Percentiles rank a stretch among this genome's conserved stretches.
Evolutionary conservation across 306 rosid species (phyloP).

Genomic region (Myrica gale): DNA sequence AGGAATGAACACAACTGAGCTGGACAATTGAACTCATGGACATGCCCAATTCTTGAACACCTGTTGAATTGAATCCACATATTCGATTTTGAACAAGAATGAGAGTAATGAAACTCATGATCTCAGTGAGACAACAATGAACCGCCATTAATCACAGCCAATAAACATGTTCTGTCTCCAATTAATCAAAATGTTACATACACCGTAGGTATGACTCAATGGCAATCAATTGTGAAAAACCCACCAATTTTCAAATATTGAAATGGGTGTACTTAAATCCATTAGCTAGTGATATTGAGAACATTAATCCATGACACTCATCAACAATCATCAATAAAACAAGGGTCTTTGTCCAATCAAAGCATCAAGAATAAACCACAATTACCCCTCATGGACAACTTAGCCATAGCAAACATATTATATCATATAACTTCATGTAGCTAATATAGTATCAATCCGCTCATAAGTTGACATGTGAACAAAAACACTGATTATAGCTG

Average conservation of each 20-base stretch:
- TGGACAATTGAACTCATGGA: neutral
- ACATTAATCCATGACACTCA: too few species aligned
- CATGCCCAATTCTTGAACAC: neutral
- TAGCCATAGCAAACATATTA: neutral
- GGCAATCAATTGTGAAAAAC: neutral
- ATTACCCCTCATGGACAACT: slow-evolving; percentile 6
- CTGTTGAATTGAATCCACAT: neutral
- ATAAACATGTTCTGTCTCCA: neutral
- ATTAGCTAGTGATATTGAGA: neutral
- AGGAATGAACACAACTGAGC: neutral
- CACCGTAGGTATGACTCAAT: neutral
- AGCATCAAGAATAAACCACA: neutral
- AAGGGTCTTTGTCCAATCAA: neutral
- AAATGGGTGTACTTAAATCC: neutral
- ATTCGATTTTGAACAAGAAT: neutral
- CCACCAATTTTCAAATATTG: neutral
- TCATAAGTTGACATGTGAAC: neutral
- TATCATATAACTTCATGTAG: neutral
- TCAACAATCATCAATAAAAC: neutral
- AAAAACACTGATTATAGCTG: neutral
- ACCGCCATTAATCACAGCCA: neutral
- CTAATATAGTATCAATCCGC: neutral
- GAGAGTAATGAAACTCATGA: neutral
- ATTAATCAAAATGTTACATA: neutral
- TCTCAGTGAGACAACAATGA: neutral